These are phyloP conservation scores for Hypoxylon sp. DNA, from an alignment of 2,329 filamentous ascomycete species.

Conservation along the genomic window DNA sequence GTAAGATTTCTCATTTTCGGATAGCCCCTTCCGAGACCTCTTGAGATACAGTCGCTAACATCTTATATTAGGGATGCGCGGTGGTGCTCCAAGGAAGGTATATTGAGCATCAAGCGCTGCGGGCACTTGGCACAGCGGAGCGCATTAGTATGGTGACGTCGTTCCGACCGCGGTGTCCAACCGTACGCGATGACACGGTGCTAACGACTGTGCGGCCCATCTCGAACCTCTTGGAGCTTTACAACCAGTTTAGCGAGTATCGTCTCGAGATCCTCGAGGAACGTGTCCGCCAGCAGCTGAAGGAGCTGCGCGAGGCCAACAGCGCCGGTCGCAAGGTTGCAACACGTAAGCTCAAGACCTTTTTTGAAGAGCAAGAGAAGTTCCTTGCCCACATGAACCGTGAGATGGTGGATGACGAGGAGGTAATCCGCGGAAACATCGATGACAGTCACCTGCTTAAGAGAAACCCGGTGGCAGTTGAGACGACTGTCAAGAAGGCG, in stretches of 20 bases:
- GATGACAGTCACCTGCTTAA: constrained; percentile 48
- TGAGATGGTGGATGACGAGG: constrained; percentile 54
- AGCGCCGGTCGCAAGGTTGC: constrained; percentile 49
- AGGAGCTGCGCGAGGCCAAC: constrained; percentile 58
- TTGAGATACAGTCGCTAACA: constrained; percentile 36
- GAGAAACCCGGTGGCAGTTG: constrained; percentile 24
- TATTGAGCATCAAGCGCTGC: constrained; percentile 75
- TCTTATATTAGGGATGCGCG: constrained; percentile 66
- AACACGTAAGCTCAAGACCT: constrained; percentile 53
- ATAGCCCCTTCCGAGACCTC: constrained; percentile 25
- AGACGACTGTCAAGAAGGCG: constrained; percentile 22
- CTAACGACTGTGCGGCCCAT: constrained; percentile 72
- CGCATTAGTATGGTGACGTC: constrained; percentile 77
- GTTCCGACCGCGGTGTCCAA: constrained; percentile 71
- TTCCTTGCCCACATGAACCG: constrained; percentile 56
- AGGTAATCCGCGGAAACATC: constrained; percentile 46
- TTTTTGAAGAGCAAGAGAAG: constrained; percentile 54
- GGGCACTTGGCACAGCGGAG: constrained; percentile 70
- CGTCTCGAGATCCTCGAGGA: constrained; percentile 75
- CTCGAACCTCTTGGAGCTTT: constrained; percentile 70
- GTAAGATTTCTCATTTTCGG: constrained; percentile 57
- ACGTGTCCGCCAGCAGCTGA: constrained; percentile 64
- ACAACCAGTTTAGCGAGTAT: constrained; percentile 74
- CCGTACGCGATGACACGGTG: constrained; percentile 71
- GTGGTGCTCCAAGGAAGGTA: constrained; percentile 78